Evolutionary conservation across 352 stramenopile genomes (phyloP).

Genomic region (Pythium brachiatum): DNA sequence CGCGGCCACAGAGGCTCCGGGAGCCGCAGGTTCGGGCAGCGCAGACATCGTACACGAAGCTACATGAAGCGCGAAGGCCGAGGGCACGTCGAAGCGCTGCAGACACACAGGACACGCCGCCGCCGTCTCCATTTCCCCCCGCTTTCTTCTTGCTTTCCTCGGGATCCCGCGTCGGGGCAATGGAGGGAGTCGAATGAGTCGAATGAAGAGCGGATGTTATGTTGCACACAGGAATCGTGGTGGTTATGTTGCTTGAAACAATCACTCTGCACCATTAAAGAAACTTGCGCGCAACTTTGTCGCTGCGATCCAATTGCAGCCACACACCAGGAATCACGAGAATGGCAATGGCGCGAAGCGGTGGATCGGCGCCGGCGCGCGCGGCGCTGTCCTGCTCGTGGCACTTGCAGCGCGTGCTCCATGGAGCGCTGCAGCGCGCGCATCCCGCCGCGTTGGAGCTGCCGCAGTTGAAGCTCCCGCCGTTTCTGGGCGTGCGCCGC

Average conservation of each 20-base stretch:
- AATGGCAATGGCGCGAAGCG: neutral
- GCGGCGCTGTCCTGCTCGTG: constrained; percentile 46
- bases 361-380: constrained; percentile 6
- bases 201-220: too few species aligned
- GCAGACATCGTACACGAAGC: constrained; percentile 32
- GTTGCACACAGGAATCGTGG: too few species aligned
- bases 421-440: constrained; percentile 33
- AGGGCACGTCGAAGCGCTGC: constrained; percentile 31
- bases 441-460: constrained; percentile 32
- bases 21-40: constrained; percentile 10
- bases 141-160: neutral
- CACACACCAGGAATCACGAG: constrained; percentile 8
- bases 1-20: constrained; percentile 4
- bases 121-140: constrained; percentile 19
- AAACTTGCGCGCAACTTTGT: constrained; percentile 24
- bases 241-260: constrained; percentile 18
- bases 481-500: constrained; percentile 58
- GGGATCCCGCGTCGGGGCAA: neutral
- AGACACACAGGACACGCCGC: constrained; percentile 52
- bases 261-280: neutral
- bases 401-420: constrained; percentile 48
- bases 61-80: constrained; percentile 59
- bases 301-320: neutral
- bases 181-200: neutral
- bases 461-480: constrained; percentile 28